These are phyloP conservation scores for Physcia stellaris DNA, from an alignment of 495 filamentous ascomycete genomes.

Conservation along the genomic window DNA sequence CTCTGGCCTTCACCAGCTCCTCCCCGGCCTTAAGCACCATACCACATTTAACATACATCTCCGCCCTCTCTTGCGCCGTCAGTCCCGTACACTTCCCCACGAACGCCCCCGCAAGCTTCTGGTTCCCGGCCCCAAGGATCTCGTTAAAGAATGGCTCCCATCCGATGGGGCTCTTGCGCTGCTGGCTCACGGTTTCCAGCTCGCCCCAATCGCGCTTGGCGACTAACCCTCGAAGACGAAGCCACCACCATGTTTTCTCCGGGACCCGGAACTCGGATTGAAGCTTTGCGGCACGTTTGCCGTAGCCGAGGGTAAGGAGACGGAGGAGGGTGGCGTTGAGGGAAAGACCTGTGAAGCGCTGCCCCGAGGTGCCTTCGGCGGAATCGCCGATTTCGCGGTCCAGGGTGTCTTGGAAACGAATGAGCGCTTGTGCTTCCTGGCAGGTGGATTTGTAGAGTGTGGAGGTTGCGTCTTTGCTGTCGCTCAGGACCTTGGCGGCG, in stretches of 20 bases:
- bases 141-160: slow-evolving; percentile 98
- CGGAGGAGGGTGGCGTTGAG: slow-evolving; percentile 86
- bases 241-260: slow-evolving; percentile 83
- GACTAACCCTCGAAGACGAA: slow-evolving; percentile 77
- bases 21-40: slow-evolving; percentile 82
- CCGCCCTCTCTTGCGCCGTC: slow-evolving; percentile 51
- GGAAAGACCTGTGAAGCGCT: slow-evolving; percentile 61
- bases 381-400: slow-evolving; percentile 78
- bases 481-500: slow-evolving; percentile 65
- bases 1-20: slow-evolving; percentile 74
- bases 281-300: slow-evolving; percentile 68
- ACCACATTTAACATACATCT: slow-evolving; percentile 95
- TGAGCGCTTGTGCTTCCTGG: slow-evolving; percentile 60
- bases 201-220: slow-evolving; percentile 83
- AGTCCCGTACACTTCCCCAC: slow-evolving; percentile 71
- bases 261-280: slow-evolving; percentile 86
- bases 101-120: slow-evolving; percentile 65
- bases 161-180: slow-evolving; percentile 64
- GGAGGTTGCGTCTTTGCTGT: slow-evolving; percentile 53
- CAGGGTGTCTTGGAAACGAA: slow-evolving; percentile 73
- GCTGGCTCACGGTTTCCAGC: slow-evolving; percentile 67
- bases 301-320: slow-evolving; percentile 59
- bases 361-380: too few relatives aligned
- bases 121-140: slow-evolving; percentile 76
- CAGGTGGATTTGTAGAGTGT: slow-evolving; percentile 59